Evolutionary conservation across 129 eudicot genomes (phyloP).

Genomic region (Helianthus tuberosus): DNA sequence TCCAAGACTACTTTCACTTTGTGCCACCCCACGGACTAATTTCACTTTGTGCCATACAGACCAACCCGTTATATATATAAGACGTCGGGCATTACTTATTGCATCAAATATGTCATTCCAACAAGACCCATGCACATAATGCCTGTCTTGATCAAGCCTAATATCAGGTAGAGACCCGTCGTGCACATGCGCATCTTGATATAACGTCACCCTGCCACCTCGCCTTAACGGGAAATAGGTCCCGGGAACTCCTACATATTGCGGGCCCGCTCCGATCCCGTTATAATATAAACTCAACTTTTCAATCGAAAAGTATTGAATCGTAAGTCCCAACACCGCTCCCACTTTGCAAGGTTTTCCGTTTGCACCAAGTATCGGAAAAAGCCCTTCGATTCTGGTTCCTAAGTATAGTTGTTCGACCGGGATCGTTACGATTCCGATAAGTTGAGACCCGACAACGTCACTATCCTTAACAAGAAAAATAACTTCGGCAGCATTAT

Average conservation of each 20-base stretch:
- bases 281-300: constrained; percentile 62
- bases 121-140: constrained; percentile 88
- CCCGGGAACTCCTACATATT: constrained; percentile 41
- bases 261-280: constrained; percentile 83
- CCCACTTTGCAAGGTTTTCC: constrained; percentile 89
- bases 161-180: constrained; percentile 72
- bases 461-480: constrained; percentile 93
- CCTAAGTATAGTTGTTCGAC: constrained; percentile 72
- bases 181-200: constrained; percentile 97
- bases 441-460: constrained; percentile 91
- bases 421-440: constrained; percentile 79
- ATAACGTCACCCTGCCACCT: constrained; percentile 86
- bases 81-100: constrained; percentile 78
- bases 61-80: constrained; percentile 95
- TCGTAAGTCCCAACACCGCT: constrained; percentile 71
- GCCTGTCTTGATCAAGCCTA: constrained; percentile 65
- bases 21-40: constrained; percentile 59
- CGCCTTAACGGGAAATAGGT: constrained; percentile 91
- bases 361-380: constrained; percentile 58
- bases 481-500: constrained; percentile 79
- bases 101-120: constrained; percentile 95
- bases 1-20: constrained; percentile 62
- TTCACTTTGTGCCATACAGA: constrained; percentile 95
- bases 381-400: constrained; percentile 64
- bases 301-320: constrained; percentile 78